phyloP scores from a whole-genome alignment of 225 moss, liverwort and hornwort genomes.

The Thuidium tamariscinum region DNA sequence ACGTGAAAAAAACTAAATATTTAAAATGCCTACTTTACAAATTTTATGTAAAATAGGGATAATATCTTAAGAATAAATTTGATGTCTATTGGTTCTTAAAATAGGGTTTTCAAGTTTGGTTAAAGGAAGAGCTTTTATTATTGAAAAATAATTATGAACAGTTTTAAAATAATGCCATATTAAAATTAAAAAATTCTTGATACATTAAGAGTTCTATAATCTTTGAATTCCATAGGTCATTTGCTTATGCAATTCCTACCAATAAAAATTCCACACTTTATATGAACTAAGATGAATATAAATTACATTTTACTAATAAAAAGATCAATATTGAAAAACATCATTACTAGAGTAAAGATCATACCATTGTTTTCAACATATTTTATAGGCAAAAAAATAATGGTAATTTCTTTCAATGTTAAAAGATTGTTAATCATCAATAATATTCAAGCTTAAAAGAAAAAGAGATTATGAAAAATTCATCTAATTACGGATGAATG shows the following conservation, averaged over 20 bases:
- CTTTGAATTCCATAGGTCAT: not conserved
- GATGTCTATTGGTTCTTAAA: not conserved
- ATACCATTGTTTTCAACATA: not conserved
- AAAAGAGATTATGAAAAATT: not conserved
- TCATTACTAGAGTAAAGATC: no score
- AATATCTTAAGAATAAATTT: not conserved
- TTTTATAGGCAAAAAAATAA: no score
- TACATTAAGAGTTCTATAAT: not conserved
- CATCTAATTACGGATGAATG: no score
- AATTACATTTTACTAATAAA: not conserved
- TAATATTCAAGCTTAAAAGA: not conserved
- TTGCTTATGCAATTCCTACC: no score
- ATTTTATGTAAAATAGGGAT: not conserved
- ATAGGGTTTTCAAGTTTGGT: not conserved
- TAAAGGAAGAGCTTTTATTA: not conserved
- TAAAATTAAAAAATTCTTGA: not conserved
- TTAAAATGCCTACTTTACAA: not conserved
- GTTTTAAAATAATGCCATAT: not conserved
- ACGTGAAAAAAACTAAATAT: not conserved
- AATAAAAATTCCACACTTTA: not conserved
- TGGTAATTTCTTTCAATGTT: not conserved
- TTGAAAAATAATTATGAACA: not conserved
- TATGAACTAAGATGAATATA: not conserved
- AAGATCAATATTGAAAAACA: not conserved
- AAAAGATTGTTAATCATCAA: no score